Evolutionary conservation across 2,329 filamentous ascomycete species (phyloP).

Genomic region (Fusarium duplospermum): DNA sequence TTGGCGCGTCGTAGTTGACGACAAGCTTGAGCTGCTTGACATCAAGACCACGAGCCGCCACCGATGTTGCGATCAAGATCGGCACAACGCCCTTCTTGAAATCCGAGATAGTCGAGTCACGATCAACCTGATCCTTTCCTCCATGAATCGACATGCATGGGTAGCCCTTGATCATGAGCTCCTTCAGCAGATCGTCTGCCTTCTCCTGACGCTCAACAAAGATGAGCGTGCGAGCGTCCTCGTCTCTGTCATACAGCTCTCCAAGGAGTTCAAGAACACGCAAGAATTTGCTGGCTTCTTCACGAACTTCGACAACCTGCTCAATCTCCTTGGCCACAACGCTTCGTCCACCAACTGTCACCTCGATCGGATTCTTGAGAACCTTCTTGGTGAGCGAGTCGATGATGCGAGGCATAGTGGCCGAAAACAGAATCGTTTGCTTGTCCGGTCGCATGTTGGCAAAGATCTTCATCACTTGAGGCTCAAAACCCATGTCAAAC

Average conservation of each 20-base stretch:
- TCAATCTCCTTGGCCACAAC: conserved; percentile 93
- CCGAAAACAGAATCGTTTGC: conserved; percentile 95
- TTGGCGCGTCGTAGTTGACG: conserved; percentile 94
- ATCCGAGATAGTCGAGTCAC: conserved; percentile 90
- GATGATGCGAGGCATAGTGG: conserved; percentile 95
- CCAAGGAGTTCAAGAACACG: conserved; percentile 88
- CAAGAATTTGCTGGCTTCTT: conserved; percentile 85
- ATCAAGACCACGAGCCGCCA: conserved; percentile 93
- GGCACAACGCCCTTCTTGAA: conserved; percentile 93
- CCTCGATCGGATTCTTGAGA: conserved; percentile 86
- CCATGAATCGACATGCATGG: conserved; percentile 95
- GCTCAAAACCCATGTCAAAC: conserved; percentile 99
- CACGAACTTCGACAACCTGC: conserved; percentile 88
- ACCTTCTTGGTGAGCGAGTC: conserved; percentile 91
- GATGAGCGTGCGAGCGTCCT: conserved; percentile 89
- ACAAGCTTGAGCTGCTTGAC: conserved; percentile 97
- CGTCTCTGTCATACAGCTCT: conserved; percentile 85
- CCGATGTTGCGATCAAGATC: conserved; percentile 92
- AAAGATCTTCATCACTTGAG: conserved; percentile 97
- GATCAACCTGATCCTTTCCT: conserved; percentile 92
- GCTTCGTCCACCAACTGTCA: conserved; percentile 88
- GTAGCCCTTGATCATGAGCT: conserved; percentile 85
- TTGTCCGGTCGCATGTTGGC: conserved; percentile 90
- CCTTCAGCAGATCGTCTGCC: conserved; percentile 81
- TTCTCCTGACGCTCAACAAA: conserved; percentile 95